Conservation (phyloP, 768 basidiomycete species). For the Trametes cubensis region DNA sequence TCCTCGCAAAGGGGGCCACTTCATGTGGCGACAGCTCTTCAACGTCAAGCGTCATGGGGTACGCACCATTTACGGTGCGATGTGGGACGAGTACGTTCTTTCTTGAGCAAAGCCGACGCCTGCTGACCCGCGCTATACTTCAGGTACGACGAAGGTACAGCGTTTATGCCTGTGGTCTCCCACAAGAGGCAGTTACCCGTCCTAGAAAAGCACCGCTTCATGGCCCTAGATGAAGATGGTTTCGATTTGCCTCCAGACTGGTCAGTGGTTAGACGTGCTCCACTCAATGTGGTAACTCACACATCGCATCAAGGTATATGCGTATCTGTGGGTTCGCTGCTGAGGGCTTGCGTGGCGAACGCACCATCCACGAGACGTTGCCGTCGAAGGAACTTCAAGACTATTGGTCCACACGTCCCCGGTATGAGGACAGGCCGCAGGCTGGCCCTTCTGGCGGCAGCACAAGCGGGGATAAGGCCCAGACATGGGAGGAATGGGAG, state of each 20-base stretch:
- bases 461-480: constrained; percentile 11
- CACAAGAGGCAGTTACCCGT: constrained; percentile 60
- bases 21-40: constrained; percentile 78
- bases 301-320: constrained; percentile 59
- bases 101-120: neutral
- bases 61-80: constrained; percentile 74
- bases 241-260: constrained; percentile 79
- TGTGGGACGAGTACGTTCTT: constrained; percentile 77
- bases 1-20: constrained; percentile 70
- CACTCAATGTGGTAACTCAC: constrained; percentile 3
- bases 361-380: constrained; percentile 62
- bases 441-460: constrained; percentile 4
- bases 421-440: constrained; percentile 43
- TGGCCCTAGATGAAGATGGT: constrained; percentile 80
- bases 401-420: constrained; percentile 70
- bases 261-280: constrained; percentile 43
- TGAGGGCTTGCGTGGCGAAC: constrained; percentile 66
- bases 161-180: constrained; percentile 72
- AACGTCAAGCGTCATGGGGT: constrained; percentile 65
- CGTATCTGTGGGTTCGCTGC: constrained; percentile 74
- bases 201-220: constrained; percentile 58
- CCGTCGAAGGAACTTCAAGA: constrained; percentile 74
- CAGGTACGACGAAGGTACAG: constrained; percentile 86
- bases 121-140: constrained; percentile 10
- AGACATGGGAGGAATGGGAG: constrained; percentile 53